Conservation (phyloP, 352 stramenopile genomes). For the Pythium diclinum region DNA sequence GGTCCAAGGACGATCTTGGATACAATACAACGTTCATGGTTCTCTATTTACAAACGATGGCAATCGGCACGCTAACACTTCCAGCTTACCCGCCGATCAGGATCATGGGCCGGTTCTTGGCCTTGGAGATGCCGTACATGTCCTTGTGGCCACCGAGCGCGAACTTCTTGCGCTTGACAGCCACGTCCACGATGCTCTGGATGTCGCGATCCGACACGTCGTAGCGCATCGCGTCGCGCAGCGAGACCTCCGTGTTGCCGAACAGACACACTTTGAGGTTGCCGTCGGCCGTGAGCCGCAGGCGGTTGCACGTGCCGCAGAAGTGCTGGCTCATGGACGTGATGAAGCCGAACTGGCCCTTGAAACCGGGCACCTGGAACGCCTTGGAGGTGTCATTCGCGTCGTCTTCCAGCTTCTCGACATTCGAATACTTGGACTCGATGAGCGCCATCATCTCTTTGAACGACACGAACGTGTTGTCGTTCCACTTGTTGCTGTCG, state of each 20-base stretch:
- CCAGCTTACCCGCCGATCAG: constrained; percentile 92
- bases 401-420: constrained; percentile 64
- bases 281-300: constrained; percentile 96
- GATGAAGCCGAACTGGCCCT: constrained; percentile 93
- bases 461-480: constrained; percentile 92
- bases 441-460: constrained; percentile 87
- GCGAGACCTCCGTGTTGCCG: constrained; percentile 90
- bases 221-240: constrained; percentile 89
- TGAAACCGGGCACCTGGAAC: constrained; percentile 70
- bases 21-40: too few relatives aligned
- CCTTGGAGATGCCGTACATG: constrained; percentile 90
- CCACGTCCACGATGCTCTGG: constrained; percentile 81
- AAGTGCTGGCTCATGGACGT: constrained; percentile 98
- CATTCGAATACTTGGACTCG: constrained; percentile 34
- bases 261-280: constrained; percentile 97
- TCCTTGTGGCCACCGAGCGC: constrained; percentile 93
- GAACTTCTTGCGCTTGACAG: constrained; percentile 93
- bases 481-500: constrained; percentile 95
- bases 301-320: constrained; percentile 95
- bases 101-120: constrained; percentile 96
- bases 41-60: too few relatives aligned
- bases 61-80: too few relatives aligned
- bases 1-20: too few relatives aligned
- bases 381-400: constrained; percentile 96
- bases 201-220: constrained; percentile 84